Conservation (phyloP, 257 asterid species). For the Solanum chilense region DNA sequence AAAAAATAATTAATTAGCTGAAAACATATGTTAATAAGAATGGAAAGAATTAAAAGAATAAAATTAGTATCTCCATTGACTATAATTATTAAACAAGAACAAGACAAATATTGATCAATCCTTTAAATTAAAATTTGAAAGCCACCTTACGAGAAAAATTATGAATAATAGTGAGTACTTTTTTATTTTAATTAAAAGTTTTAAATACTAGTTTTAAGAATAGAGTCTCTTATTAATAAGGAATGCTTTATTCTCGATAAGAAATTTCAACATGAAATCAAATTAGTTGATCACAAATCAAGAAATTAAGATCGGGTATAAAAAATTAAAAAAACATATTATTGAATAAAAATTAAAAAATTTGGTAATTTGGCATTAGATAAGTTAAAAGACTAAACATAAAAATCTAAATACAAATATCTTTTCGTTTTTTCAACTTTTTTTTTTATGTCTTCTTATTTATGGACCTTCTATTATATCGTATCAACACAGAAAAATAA, state of each 20-base stretch:
- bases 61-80: background rate
- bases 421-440: too few species aligned
- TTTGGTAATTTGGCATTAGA: background rate
- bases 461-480: background rate
- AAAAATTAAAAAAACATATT: background rate
- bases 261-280: background rate
- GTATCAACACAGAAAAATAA: too few species aligned
- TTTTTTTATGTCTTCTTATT: too few species aligned
- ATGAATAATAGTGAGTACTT: too few species aligned
- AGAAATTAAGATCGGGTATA: fast-evolving
- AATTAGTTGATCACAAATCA: background rate
- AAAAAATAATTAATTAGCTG: background rate
- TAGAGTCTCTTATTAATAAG: background rate
- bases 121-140: background rate
- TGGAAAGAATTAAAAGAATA: background rate
- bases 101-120: background rate
- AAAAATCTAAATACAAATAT: too few species aligned
- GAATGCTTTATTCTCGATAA: background rate
- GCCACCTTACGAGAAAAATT: background rate
- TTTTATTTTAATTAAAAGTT: too few species aligned
- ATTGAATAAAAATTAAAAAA: background rate
- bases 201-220: too few species aligned
- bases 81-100: background rate
- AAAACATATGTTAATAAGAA: background rate
- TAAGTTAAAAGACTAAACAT: too few species aligned